Evolutionary conservation across 1,284 basidiomycete genomes (phyloP), one percentile per base, ranked within the genome.

Genomic region (Farysia itapuensis): DNA sequence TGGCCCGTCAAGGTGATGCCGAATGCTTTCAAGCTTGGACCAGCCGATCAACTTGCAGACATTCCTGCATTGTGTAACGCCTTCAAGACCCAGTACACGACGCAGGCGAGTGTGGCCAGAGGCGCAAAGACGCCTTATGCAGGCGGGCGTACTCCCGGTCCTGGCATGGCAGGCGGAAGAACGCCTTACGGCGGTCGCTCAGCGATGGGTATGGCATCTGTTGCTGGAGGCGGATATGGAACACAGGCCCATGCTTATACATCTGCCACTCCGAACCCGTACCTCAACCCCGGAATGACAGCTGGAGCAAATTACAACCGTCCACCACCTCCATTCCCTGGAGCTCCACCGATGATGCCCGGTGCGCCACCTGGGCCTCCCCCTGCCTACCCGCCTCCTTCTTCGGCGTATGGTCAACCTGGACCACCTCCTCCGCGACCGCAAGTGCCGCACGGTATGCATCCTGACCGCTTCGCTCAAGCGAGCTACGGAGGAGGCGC

Each of bases 1-100:
- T 76, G 72, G 74, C 71, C 72, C n/a, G 74, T 76, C 39, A 72
- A 71, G 45, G 72, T 74, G 26, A 39, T 75, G 31, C 74, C 74
- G 9, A 70, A 70, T 16, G 49, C 67, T 2, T 76, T 73, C 61
- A 70, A 73, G 57, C 54, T 76, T 4, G 61, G 66, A 16, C 64
- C 74, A 26, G 69, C 72, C 11, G 60, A 71, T 16, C 70, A 73
- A 35, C 46, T 75, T 14, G 65, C 71, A 25, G 72, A 76, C 45
- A 64, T 76, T 7, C 51, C 65, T 2, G 63, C 67, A 39, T 54
- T 75, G 15, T 65, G 61, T 45, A 76, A 76, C 34, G 70, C 74
- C 9, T 76, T 76, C 69, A 76, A 76, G 59, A 72, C 72, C 42
- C 74, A 74, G 52, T 74, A 75, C 47, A 72, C 70, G 13, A 66